Evolutionary conservation across 371 early-diverging fungal species (phyloP).

Genomic region (Chytridiales sp.): DNA sequence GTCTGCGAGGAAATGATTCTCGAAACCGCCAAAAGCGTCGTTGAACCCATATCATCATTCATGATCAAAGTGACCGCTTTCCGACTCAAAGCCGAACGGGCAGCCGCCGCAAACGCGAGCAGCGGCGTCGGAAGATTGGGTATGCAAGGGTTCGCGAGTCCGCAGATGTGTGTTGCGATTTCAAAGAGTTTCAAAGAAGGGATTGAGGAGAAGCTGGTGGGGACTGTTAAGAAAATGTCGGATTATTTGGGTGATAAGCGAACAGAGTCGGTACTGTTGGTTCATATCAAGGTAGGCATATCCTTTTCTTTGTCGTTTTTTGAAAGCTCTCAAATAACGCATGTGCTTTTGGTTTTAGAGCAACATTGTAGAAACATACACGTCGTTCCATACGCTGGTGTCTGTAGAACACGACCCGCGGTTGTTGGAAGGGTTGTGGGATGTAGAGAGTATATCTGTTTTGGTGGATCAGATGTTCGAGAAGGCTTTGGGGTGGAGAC

Average conservation of each 20-base stretch:
- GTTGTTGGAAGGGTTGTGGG: conserved; percentile 15
- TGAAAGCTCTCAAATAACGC: not conserved
- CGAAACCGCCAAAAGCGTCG: conserved; percentile 60
- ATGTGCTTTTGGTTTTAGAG: conserved; percentile 41
- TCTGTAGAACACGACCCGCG: conserved; percentile 48
- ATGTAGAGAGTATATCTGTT: conserved; percentile 9
- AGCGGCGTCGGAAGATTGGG: conserved; percentile 7
- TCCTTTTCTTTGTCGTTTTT: not conserved
- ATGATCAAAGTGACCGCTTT: conserved; percentile 60
- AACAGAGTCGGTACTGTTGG: conserved; percentile 71
- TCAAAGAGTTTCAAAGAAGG: conserved; percentile 58
- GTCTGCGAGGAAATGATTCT: conserved; percentile 76
- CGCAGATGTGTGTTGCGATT: conserved; percentile 33
- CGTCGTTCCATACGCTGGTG: conserved; percentile 59
- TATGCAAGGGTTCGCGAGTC: conserved; percentile 27
- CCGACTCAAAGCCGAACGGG: conserved; percentile 5
- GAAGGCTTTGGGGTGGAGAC: too few relatives aligned
- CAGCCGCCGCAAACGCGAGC: not conserved
- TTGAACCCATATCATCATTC: conserved; percentile 68
- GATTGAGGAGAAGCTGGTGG: conserved; percentile 52
- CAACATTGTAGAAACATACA: conserved; percentile 68
- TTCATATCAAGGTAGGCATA: conserved; percentile 63
- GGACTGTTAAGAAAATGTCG: conserved; percentile 58
- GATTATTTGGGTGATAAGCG: conserved; percentile 73
- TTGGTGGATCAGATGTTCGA: conserved; percentile 11